These are phyloP conservation scores for Neocatenulostroma microsporum DNA, from an alignment of 2,329 filamentous ascomycete genomes.

Conservation along the genomic window DNA sequence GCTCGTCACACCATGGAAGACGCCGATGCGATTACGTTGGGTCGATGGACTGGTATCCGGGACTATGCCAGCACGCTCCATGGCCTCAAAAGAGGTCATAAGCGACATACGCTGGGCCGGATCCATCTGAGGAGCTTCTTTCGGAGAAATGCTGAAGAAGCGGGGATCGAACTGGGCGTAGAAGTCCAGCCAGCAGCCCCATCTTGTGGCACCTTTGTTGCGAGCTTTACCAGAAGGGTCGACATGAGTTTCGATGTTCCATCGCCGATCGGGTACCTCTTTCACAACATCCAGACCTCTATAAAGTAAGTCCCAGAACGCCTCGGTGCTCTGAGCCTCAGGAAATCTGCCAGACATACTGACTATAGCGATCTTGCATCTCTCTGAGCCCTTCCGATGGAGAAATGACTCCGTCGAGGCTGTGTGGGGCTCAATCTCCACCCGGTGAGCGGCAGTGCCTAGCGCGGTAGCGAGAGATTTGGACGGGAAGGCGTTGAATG, in stretches of 20 bases:
- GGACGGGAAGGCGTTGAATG: no score
- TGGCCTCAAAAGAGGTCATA: slow-evolving; percentile 69
- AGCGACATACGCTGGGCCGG: slow-evolving; percentile 72
- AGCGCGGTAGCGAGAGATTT: slow-evolving; percentile 44
- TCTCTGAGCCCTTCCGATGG: slow-evolving; percentile 42
- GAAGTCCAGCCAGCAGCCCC: slow-evolving; percentile 67
- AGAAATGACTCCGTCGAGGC: slow-evolving; percentile 33
- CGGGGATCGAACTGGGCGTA: slow-evolving; percentile 72
- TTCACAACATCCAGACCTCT: slow-evolving; percentile 68
- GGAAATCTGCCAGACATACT: slow-evolving; percentile 75
- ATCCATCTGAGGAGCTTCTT: slow-evolving; percentile 71
- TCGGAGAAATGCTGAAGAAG: slow-evolving; percentile 82
- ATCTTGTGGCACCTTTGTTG: slow-evolving; percentile 70
- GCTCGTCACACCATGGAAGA: slow-evolving; percentile 28
- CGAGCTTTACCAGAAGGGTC: slow-evolving; percentile 64
- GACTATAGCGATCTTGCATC: slow-evolving; percentile 77
- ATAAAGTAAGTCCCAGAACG: slow-evolving; percentile 66
- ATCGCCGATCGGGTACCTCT: slow-evolving; percentile 61
- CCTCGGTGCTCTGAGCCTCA: slow-evolving; percentile 61
- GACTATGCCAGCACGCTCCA: slow-evolving; percentile 73
- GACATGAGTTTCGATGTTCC: slow-evolving; percentile 62
- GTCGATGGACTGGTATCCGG: slow-evolving; percentile 64
- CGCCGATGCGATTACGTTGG: slow-evolving; percentile 23
- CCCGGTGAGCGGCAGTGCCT: slow-evolving; percentile 48
- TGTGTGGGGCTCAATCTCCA: no score